phyloP scores from a whole-genome alignment of 106 monocot species.

The Iris macrosiphon region DNA sequence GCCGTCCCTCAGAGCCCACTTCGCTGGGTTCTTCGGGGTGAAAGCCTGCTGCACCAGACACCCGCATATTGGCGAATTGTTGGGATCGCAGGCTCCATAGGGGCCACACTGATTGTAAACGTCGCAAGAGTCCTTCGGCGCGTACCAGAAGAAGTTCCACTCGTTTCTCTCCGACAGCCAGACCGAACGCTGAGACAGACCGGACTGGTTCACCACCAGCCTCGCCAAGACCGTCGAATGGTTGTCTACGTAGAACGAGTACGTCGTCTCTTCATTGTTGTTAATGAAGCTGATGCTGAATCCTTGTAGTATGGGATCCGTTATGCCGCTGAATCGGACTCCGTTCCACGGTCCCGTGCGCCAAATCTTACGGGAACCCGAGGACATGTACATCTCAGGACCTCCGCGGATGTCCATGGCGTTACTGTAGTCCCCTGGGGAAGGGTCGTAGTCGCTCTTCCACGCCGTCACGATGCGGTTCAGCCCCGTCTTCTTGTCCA shows the following conservation, averaged over 20 bases:
- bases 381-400: background rate
- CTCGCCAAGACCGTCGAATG: background rate
- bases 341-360: too few species aligned
- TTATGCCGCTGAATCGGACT: too few species aligned
- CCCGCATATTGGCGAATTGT: constrained; percentile 19
- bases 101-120: constrained; percentile 26
- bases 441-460: too few species aligned
- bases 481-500: too few species aligned
- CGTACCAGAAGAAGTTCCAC: constrained; percentile 29
- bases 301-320: too few species aligned
- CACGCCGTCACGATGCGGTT: background rate
- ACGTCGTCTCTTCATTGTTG: background rate
- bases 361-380: background rate
- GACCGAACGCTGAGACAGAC: constrained; percentile 4
- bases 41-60: constrained; percentile 41
- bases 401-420: background rate
- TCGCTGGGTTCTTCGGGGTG: constrained; percentile 15
- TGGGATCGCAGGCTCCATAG: constrained; percentile 29
- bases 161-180: constrained; percentile 7
- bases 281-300: constrained; percentile 1
- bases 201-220: constrained; percentile 10
- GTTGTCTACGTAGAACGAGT: background rate
- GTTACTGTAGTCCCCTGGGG: background rate
- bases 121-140: constrained; percentile 31
- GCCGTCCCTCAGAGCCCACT: constrained; percentile 24